Conservation (phyloP, 768 basidiomycete species). For the Suillus brevipes region DNA sequence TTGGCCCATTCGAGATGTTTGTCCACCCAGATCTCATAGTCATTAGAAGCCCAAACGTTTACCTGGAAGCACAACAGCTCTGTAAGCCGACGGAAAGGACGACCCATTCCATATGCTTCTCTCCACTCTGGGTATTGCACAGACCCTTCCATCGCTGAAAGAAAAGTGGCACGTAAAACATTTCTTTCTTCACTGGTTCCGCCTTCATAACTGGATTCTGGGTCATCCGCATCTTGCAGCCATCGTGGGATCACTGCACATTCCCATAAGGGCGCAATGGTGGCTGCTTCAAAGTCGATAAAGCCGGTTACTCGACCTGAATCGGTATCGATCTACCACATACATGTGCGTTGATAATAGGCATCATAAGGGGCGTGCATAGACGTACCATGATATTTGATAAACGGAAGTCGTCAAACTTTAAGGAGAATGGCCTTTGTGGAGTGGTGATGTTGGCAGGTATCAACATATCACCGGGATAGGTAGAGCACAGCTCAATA, state of each 20-base stretch:
- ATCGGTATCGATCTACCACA: conserved; percentile 3
- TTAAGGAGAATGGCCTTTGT: background rate
- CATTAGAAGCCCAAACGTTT: conserved; percentile 1
- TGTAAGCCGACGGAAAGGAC: conserved; percentile 5
- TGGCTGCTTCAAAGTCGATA: conserved; percentile 25
- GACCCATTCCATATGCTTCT: background rate
- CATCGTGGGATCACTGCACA: conserved; percentile 24
- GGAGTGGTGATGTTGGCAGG: background rate
- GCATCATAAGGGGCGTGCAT: background rate
- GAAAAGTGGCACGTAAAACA: background rate
- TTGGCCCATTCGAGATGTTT: conserved; percentile 4
- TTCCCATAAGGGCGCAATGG: conserved; percentile 26
- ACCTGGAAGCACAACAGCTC: background rate
- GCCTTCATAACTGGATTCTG: conserved; percentile 9
- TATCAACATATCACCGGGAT: conserved; percentile 3
- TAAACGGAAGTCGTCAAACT: conserved; percentile 8
- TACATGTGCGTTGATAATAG: background rate
- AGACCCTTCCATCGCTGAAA: background rate
- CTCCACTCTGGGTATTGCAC: background rate
- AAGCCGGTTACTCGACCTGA: conserved; percentile 6
- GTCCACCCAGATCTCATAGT: conserved; percentile 1
- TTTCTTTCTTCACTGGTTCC: background rate
- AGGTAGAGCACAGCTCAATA: conserved; percentile 5
- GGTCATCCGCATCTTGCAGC: conserved; percentile 18
- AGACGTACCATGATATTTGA: conserved; percentile 3